Conservation (phyloP, 306 rosid species). For the Fragaria iinumae region DNA sequence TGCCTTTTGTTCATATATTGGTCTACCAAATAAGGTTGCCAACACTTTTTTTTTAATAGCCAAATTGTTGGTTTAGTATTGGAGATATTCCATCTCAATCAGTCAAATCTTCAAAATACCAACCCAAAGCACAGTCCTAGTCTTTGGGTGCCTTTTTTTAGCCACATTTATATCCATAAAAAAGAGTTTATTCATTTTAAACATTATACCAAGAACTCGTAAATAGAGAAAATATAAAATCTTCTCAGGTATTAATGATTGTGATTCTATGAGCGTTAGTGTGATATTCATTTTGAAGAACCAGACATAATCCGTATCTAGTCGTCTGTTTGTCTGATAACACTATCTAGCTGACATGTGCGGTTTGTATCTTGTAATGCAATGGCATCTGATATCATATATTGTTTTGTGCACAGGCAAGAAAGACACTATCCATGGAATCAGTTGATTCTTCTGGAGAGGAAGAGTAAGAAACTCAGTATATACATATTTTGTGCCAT, state of each 20-base stretch:
- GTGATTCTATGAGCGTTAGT: background rate
- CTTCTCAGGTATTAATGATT: background rate
- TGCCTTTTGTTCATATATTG: conserved; percentile 17
- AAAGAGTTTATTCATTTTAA: background rate
- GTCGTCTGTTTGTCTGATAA: background rate
- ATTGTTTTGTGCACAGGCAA: conserved; percentile 57
- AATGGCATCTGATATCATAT: conserved; percentile 29
- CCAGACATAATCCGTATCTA: background rate
- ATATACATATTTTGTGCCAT: conserved; percentile 16
- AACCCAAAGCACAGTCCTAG: background rate
- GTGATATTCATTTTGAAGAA: background rate
- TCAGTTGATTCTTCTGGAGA: conserved; percentile 97
- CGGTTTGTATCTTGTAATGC: background rate
- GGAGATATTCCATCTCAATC: background rate
- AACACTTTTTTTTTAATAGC: background rate
- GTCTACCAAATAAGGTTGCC: background rate
- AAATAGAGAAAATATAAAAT: background rate
- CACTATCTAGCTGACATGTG: background rate
- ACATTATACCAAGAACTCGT: background rate
- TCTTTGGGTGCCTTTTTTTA: background rate
- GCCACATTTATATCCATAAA: background rate
- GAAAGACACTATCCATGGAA: conserved; percentile 89
- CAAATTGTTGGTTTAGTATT: background rate
- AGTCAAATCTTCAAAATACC: background rate
- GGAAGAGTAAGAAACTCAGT: conserved; percentile 78